Base-by-base conservation (phyloP, 1,284 basidiomycete species). In the Mycena sp. region DNA sequence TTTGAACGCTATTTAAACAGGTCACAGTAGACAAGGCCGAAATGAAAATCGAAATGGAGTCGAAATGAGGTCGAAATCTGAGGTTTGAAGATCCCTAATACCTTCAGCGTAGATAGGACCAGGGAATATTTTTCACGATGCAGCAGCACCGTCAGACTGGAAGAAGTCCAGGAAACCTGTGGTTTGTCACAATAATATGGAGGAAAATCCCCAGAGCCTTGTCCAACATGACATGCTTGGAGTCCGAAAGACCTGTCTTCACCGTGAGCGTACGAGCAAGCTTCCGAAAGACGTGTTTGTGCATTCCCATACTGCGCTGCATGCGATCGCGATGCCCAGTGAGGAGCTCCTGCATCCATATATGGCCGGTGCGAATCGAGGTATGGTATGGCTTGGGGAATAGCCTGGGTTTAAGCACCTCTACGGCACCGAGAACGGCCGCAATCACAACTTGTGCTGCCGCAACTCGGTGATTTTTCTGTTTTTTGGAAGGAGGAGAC, bases 241-340 rank as follows among this genome's bases (percentile, higher is more conserved):
- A 50, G 19, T 55, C 53, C 5, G 6, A 2, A 14, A 56, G 29
- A 4, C 49, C 50, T 6, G 50, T 44, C 25, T 38, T 44, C 21
- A n/a, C 19, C n/a, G 26, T 30, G 28, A 48, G 45, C 3, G 28
- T 48, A n/a, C 17, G 45, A 2, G 51, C 32, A 56, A 63, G 61
- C 29, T 19, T 35, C 17, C 23, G 41, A 54, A 63, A 63, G 38
- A 52, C 55, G 21, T 63, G 61, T 32, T 63, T 63, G 40, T 58
- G 48, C 49, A 63, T 53, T 1, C 61, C 61, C 35, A 63, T 21
- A n/a, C 54, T 58, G 5, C 46, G 50, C 2, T 35, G 40, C 26
- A 63, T 50, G 12, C 49, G 41, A 19, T 50, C 49, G 1, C 23
- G 17, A 32, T 63, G 61, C 2, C 55, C 49, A 2, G 32, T 41